Evolutionary conservation across 2,329 filamentous ascomycete species (phyloP).

Genomic region (Zelopaecilomyces penicillatus): DNA sequence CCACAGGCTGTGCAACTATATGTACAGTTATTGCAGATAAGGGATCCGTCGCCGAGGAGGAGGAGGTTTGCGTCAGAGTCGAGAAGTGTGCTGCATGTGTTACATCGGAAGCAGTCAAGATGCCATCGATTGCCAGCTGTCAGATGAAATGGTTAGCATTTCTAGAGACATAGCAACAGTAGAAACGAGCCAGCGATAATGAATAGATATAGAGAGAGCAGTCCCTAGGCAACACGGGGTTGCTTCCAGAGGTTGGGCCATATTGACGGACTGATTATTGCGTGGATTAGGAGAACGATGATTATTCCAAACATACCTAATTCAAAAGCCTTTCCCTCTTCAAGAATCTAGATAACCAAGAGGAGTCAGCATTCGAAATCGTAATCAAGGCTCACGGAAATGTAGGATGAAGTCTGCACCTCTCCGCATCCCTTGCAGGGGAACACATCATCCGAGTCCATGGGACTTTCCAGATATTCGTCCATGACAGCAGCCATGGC

Average conservation of each 20-base stretch:
- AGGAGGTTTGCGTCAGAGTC: conserved; percentile 97
- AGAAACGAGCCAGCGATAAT: background rate
- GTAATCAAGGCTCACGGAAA: background rate
- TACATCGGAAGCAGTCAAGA: conserved; percentile 97
- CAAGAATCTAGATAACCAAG: conserved; percentile 61
- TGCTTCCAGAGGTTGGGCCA: too few relatives aligned
- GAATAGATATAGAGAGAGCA: too few relatives aligned
- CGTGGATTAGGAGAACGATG: too few relatives aligned
- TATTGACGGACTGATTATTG: too few relatives aligned
- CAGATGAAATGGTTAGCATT: conserved; percentile 18
- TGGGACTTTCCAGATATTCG: conserved; percentile 54
- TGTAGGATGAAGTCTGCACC: conserved; percentile 41
- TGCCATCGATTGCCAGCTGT: conserved; percentile 95
- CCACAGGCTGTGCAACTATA: conserved; percentile 96
- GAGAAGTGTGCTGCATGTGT: conserved; percentile 88
- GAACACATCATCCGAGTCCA: conserved; percentile 76
- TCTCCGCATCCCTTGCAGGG: conserved; percentile 91
- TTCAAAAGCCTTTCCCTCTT: conserved; percentile 98
- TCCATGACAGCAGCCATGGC: conserved; percentile 45
- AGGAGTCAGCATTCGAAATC: conserved; percentile 4
- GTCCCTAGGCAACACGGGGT: too few relatives aligned
- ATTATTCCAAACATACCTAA: conserved; percentile 55
- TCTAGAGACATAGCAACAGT: background rate
- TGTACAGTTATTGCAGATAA: conserved; percentile 99
- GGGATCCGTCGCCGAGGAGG: conserved; percentile 89